Evolutionary conservation across 169 alveolate species (phyloP).

Genomic region (Cyclospora cayetanensis): DNA sequence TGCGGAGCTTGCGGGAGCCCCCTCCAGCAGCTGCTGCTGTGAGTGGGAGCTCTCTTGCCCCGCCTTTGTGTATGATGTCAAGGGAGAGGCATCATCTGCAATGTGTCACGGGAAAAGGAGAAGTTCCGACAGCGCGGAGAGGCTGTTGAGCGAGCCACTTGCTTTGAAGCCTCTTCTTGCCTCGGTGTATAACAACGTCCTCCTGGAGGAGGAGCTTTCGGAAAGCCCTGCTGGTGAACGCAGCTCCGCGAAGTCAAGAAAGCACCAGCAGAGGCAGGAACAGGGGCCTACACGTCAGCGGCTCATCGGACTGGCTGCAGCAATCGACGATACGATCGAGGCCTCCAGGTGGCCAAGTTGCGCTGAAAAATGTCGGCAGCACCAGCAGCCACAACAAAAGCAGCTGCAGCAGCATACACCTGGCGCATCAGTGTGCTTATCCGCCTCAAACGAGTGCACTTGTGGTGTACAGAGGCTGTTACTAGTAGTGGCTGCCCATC

Average conservation of each 20-base stretch:
- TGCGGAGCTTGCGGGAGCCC: no score
- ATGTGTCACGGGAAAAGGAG: background rate
- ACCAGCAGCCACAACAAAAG: background rate
- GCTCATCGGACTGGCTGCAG: no score
- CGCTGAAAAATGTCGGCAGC: background rate
- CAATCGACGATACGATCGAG: no score
- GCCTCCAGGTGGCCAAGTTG: no score
- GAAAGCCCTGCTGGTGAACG: background rate
- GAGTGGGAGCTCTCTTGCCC: background rate
- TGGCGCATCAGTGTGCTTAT: background rate
- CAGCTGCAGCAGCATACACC: background rate
- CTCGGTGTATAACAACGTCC: background rate
- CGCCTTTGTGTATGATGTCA: background rate
- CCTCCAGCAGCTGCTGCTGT: background rate
- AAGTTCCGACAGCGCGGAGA: background rate
- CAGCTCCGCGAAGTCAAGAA: background rate
- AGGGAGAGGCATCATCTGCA: background rate
- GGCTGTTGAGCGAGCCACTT: background rate
- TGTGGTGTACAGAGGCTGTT: background rate
- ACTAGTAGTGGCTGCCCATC: background rate
- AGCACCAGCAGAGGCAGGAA: background rate
- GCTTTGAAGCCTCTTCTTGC: background rate
- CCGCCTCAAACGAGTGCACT: background rate
- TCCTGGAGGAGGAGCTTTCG: background rate
- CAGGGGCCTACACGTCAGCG: no score